Conservation (phyloP, 2,329 filamentous ascomycete genomes). For the Penicillium psychrosexuale region DNA sequence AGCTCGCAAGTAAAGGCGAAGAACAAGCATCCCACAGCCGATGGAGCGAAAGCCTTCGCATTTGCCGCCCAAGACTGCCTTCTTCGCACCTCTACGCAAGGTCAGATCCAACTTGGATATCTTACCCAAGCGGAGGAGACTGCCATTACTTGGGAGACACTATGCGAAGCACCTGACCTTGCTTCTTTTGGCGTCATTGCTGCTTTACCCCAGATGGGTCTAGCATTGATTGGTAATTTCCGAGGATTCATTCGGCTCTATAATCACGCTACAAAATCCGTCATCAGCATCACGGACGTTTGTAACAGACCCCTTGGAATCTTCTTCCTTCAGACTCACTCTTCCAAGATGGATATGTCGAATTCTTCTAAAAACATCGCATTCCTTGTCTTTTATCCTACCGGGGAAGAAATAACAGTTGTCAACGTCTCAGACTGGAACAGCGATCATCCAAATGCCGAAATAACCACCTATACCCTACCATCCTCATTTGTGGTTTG, state of each 20-base stretch:
- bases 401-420: slow-evolving; percentile 28
- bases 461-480: slow-evolving; percentile 26
- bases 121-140: slow-evolving; percentile 7
- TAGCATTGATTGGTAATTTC: slow-evolving; percentile 38
- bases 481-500: slow-evolving; percentile 52
- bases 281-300: slow-evolving; percentile 27
- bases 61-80: slow-evolving; percentile 37
- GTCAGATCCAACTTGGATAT: slow-evolving; percentile 34
- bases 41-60: slow-evolving; percentile 29
- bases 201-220: slow-evolving; percentile 26
- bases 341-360: slow-evolving; percentile 5
- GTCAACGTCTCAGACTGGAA: slow-evolving; percentile 22
- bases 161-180: slow-evolving; percentile 31
- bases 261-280: slow-evolving; percentile 28
- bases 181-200: slow-evolving; percentile 31
- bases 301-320: slow-evolving; percentile 31
- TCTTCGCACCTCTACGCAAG: slow-evolving; percentile 29
- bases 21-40: slow-evolving; percentile 7
- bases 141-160: slow-evolving; percentile 26
- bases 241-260: slow-evolving; percentile 36
- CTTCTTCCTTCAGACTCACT: slow-evolving; percentile 21
- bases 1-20: background rate
- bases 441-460: slow-evolving; percentile 39
- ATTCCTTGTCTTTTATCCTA: slow-evolving; percentile 29
- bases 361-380: slow-evolving; percentile 13